Evolutionary conservation across 352 stramenopile species (phyloP), one percentile per base, ranked within the genome.

Genomic region (Phytopythium oedochilum): DNA sequence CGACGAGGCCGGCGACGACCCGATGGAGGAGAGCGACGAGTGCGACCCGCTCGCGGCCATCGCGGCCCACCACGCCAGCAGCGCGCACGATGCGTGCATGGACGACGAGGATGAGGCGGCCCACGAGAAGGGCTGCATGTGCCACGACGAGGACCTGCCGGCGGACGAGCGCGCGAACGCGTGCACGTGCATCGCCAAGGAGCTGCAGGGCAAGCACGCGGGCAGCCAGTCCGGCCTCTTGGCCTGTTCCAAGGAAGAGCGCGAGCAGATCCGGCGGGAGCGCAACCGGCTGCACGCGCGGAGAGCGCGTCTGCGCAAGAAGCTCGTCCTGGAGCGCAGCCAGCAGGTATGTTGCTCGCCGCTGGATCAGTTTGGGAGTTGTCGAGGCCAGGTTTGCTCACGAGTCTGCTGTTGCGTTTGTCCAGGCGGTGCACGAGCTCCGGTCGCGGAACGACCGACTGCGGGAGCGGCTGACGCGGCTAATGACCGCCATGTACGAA

Each of bases 301-400:
- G 48, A 74, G 81, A 47, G 81, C 81, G 38, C 81, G 78, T 31
- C 71, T 89, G 23, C 81, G 81, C 57, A 91, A 89, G 72, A 91
- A 91, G 66, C 66, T 89, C 61, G 75, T 91, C 51, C 74, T 91
- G 17, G 81, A 89, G 63, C 84, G 79, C 50, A 88, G 73, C 53
- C 80, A 87, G 47, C 71, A 90, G 73, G 77, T 88, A 62, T 47
- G 47, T 44, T 38, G 3, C 14, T 52, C 25, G 43, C 25, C 23
- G 25, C 10, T 22, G 25, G n/a, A n/a, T n/a, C n/a, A n/a, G n/a
- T n/a, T n/a, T n/a, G n/a, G n/a, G n/a, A n/a, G n/a, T n/a, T n/a
- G n/a, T n/a, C n/a, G n/a, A n/a, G n/a, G n/a, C n/a, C n/a, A n/a
- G n/a, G n/a, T n/a, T n/a, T 46, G 23, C 44, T 63, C 25, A 70